Conservation (phyloP, 2,329 filamentous ascomycete genomes). For the Exophiala sp. region DNA sequence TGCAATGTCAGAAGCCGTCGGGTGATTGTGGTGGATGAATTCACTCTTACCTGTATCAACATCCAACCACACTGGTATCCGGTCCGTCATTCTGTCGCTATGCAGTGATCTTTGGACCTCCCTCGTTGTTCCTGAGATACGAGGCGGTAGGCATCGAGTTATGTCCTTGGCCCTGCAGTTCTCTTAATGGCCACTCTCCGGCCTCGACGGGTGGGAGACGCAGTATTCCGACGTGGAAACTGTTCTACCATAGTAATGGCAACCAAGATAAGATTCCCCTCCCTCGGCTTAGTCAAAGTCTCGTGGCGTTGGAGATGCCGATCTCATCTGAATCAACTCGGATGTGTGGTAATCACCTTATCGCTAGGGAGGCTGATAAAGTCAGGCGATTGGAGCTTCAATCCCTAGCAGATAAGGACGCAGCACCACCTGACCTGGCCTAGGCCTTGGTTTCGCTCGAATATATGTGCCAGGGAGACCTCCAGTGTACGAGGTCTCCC, state of each 20-base stretch:
- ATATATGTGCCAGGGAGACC: constrained; percentile 2
- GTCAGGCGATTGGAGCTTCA: background rate
- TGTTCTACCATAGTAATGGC: background rate
- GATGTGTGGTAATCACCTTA: background rate
- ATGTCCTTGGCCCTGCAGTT: no score
- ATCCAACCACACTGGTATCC: constrained; percentile 58
- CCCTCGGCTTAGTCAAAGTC: background rate
- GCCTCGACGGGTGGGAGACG: background rate
- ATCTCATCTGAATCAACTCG: background rate
- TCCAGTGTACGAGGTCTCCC: background rate
- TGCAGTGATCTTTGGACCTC: background rate
- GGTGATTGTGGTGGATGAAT: no score
- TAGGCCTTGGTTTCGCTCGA: background rate
- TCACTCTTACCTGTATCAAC: constrained; percentile 57
- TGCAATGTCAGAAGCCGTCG: constrained; percentile 3
- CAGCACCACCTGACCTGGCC: background rate
- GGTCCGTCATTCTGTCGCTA: constrained; percentile 6
- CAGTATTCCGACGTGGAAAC: background rate
- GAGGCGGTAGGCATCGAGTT: no score
- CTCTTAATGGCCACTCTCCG: background rate
- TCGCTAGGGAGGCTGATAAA: background rate
- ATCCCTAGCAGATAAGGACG: constrained; percentile 6
- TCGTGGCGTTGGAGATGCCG: background rate
- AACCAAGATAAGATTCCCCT: constrained; percentile 1
- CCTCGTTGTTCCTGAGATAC: no score